Conservation (phyloP, 2,329 filamentous ascomycete species). For the Colletotrichum lupini region DNA sequence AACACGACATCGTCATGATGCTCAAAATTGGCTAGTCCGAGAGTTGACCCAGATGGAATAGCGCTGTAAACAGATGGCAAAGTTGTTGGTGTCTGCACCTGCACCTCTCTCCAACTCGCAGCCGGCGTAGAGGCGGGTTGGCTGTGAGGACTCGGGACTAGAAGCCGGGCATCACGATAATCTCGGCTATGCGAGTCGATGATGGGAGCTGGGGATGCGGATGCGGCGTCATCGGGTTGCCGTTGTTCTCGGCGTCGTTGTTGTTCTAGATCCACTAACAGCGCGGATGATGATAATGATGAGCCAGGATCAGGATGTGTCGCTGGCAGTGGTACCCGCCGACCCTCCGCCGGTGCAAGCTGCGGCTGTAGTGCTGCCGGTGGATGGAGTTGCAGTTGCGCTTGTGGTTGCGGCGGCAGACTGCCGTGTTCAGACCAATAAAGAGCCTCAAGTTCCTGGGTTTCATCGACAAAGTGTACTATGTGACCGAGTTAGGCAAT, state of each 20-base stretch:
- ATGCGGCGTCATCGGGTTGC: background rate
- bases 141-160: background rate
- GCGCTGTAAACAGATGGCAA: constrained; percentile 7
- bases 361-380: too few species aligned
- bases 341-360: background rate
- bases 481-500: constrained; percentile 1
- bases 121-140: background rate
- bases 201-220: background rate
- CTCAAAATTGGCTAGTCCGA: constrained; percentile 29
- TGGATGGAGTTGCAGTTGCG: too few species aligned
- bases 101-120: constrained; percentile 27
- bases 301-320: background rate
- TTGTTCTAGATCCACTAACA: too few species aligned
- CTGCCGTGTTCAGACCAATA: constrained; percentile 23
- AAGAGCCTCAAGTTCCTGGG: constrained; percentile 28
- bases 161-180: background rate
- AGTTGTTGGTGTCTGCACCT: background rate
- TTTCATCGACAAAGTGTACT: constrained; percentile 29
- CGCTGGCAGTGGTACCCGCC: too few species aligned
- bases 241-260: background rate
- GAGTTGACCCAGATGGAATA: constrained; percentile 1
- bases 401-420: background rate
- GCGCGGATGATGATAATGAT: too few species aligned
- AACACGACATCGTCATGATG: constrained; percentile 32
- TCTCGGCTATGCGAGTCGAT: background rate